Evolutionary conservation across 2,329 filamentous ascomycete species (phyloP).

Genomic region (Colletotrichum costaricense): DNA sequence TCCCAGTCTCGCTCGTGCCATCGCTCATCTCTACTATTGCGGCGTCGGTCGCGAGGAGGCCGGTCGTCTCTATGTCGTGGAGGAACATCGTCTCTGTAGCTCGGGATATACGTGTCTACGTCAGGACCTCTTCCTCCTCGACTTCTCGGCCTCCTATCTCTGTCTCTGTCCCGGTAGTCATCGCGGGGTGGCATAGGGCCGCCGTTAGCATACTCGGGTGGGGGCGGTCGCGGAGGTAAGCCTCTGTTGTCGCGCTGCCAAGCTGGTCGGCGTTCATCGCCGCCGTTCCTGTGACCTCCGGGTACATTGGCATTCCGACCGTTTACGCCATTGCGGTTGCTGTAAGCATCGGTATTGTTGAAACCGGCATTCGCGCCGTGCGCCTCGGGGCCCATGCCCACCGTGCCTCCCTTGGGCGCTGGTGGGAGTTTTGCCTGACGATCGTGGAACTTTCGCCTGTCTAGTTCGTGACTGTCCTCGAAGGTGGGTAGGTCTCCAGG

Average conservation of each 20-base stretch:
- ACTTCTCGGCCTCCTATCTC: slow-evolving; percentile 46
- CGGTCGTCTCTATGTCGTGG: slow-evolving; percentile 42
- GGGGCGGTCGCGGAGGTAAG: slow-evolving; percentile 62
- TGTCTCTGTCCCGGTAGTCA: slow-evolving; percentile 48
- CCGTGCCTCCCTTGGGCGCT: slow-evolving; percentile 90
- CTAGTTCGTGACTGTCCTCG: slow-evolving; percentile 96
- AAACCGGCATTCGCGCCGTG: slow-evolving; percentile 61
- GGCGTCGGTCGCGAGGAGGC: slow-evolving; percentile 39
- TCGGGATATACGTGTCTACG: slow-evolving; percentile 63
- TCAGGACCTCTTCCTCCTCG: slow-evolving; percentile 48
- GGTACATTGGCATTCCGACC: slow-evolving; percentile 54
- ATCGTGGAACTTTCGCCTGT: slow-evolving; percentile 89
- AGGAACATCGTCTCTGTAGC: slow-evolving; percentile 51
- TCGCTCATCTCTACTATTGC: slow-evolving; percentile 42
- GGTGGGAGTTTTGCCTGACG: slow-evolving; percentile 87
- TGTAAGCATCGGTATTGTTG: slow-evolving; percentile 62
- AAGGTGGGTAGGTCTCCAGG: slow-evolving; percentile 91
- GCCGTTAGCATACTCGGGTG: slow-evolving; percentile 52
- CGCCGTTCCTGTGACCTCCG: slow-evolving; percentile 46
- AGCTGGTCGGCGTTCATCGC: slow-evolving; percentile 61
- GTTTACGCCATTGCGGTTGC: slow-evolving; percentile 59
- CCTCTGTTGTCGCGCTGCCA: slow-evolving; percentile 68
- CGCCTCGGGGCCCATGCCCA: slow-evolving; percentile 75
- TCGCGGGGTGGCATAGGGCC: slow-evolving; percentile 49
- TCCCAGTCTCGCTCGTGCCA: slow-evolving; percentile 52